Base-by-base conservation (phyloP, 352 stramenopile genomes). In the Globisporangium cederbergense region DNA sequence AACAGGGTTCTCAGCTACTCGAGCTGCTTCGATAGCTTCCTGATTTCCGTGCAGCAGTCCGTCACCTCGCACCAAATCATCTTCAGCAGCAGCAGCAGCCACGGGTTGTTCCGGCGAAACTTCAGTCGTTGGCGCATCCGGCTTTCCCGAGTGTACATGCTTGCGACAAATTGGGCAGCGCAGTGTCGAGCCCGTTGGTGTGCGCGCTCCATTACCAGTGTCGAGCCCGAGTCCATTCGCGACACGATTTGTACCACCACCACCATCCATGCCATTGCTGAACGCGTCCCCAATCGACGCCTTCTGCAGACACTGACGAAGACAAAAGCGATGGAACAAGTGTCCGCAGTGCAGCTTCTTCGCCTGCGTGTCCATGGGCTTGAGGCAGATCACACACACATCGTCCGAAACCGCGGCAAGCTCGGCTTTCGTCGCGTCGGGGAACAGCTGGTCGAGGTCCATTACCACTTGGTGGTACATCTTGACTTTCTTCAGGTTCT, bases 321-420 rank as follows among this genome's bases (percentile, higher is more conserved):
- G 75, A 57, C 84, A 93, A 11, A 88, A 74, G 36, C 79, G 71
- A 54, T 93, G 84, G 55, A 91, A 91, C 22, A 93, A 65, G 38
- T 93, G 84, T 1, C 84, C 84, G 42, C 84, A 93, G 3, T 74
- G 70, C 45, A 93, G 71, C 45, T 88, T 91, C 69, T 93, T 93
- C 49, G 81, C 81, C 28, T 90, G 75, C 0, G 67, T 74, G 6
- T 74, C 65, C 84, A 93, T 93, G 18, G 72, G 58, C 52, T 93
- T 89, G 22, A 93, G 68, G 60, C 84, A 93, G 45, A 93, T 93
- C 34, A 88, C 84, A 60, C 84, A 93, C 18, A 93, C 81, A n/a
- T 93, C 84, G 50, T 93, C 84, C 0, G 74, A 72, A 0, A 89
- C 79, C 1, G 74, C 76, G 5, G 75, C 71, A 0, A 93, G 72